These are phyloP conservation scores for Podaxis mareebaensis DNA, from an alignment of 768 basidiomycete genomes.

Conservation along the genomic window DNA sequence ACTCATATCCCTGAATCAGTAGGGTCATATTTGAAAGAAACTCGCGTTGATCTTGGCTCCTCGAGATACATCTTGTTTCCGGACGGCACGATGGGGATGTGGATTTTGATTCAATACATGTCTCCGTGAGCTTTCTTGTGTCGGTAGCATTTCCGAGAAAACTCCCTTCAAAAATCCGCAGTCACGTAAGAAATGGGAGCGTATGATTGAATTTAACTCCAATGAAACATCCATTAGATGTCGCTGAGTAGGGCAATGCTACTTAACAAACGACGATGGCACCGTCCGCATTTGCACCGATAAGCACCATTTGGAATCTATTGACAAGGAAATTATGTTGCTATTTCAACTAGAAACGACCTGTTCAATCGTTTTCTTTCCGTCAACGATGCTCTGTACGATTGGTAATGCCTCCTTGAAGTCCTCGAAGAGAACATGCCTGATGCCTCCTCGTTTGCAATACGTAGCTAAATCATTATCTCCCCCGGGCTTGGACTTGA, in stretches of 20 bases:
- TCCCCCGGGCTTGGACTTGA: constrained; percentile 74
- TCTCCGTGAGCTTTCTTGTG: background rate
- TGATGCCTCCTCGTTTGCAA: constrained; percentile 77
- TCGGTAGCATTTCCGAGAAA: background rate
- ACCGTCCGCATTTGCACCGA: background rate
- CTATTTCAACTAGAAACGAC: constrained; percentile 28
- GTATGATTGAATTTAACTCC: background rate
- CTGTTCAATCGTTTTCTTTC: constrained; percentile 57
- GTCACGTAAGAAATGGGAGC: background rate
- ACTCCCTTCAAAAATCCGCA: background rate
- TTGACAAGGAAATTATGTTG: background rate
- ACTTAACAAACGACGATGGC: background rate
- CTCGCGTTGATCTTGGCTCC: background rate
- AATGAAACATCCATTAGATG: background rate
- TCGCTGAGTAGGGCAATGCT: background rate
- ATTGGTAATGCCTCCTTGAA: constrained; percentile 63
- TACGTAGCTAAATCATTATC: constrained; percentile 88
- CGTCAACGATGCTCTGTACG: constrained; percentile 72
- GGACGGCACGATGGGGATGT: background rate
- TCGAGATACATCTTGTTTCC: background rate
- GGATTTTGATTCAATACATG: background rate
- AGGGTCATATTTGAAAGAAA: background rate
- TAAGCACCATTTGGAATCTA: background rate
- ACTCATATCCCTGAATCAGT: background rate
- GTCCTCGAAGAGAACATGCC: constrained; percentile 75